A percentile compares a stretch with the other conserved stretches of the same genome.
phyloP scores from a whole-genome alignment of 148 eudicot genomes.

The Rhododendron kiyosumense region DNA sequence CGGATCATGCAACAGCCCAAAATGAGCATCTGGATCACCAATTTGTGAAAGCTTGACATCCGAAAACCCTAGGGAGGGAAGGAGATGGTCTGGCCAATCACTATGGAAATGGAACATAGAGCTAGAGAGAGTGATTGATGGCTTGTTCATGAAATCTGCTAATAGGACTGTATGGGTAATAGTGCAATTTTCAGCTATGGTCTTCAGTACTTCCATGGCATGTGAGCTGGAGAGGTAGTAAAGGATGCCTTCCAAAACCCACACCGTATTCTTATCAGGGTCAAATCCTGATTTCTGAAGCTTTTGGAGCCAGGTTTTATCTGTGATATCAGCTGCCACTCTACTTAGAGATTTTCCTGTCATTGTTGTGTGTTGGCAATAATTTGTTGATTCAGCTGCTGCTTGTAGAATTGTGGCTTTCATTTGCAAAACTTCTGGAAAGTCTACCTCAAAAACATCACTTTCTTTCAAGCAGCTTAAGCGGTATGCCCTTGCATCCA shows the following conservation, averaged over 20 bases:
- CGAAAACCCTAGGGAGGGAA: constrained; percentile 85
- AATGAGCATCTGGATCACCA: constrained; percentile 92
- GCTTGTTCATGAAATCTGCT: constrained; percentile 95
- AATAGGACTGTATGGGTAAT: constrained; percentile 61
- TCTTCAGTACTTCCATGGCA: constrained; percentile 65
- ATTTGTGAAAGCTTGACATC: constrained; percentile 83
- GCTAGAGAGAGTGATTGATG: constrained; percentile 56
- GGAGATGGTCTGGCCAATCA: constrained; percentile 87
- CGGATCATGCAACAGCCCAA: constrained; percentile 78
- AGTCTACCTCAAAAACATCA: constrained; percentile 78
- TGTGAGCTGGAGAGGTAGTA: constrained; percentile 64
- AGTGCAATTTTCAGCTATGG: constrained; percentile 61
- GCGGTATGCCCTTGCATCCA: constrained; percentile 90
- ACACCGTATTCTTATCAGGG: constrained; percentile 63
- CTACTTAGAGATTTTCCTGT: constrained; percentile 70
- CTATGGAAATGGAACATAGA: constrained; percentile 75
- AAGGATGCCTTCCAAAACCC: constrained; percentile 91
- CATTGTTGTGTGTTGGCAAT: constrained; percentile 26
- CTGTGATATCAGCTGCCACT: constrained; percentile 72
- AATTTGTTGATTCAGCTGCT: constrained; percentile 43
- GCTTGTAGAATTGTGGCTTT: constrained; percentile 68
- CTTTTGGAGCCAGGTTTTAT: constrained; percentile 64
- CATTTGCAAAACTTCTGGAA: constrained; percentile 74
- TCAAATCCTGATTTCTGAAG: constrained; percentile 71
- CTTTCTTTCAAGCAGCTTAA: constrained; percentile 66